These are phyloP conservation scores for Vicia sativa DNA, from an alignment of 306 rosid species.

Conservation along the genomic window DNA sequence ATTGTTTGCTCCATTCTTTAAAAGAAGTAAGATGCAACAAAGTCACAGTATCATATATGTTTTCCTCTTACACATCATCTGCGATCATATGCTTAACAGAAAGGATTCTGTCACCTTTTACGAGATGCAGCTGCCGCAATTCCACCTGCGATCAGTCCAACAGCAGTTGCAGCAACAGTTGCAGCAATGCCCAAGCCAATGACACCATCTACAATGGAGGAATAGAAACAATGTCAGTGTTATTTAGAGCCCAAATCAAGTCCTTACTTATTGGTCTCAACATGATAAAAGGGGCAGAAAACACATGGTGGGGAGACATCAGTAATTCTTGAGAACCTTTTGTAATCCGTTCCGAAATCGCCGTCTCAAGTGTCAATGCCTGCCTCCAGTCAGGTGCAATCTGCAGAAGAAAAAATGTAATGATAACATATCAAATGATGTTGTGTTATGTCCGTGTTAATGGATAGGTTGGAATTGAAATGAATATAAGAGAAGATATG, in stretches of 20 bases:
- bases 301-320: constrained; percentile 1
- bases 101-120: constrained; percentile 49
- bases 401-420: constrained; percentile 46
- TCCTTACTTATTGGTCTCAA: neutral
- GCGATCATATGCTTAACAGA: constrained; percentile 5
- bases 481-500: no score
- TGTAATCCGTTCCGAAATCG: constrained; percentile 65
- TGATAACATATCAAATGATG: constrained; percentile 4
- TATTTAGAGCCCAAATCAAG: constrained; percentile 29
- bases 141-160: constrained; percentile 83
- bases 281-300: constrained; percentile 4
- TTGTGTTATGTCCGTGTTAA: constrained; percentile 1
- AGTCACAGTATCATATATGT: constrained; percentile 28
- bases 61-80: constrained; percentile 33
- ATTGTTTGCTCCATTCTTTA: constrained; percentile 22
- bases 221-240: constrained; percentile 31
- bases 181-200: constrained; percentile 90
- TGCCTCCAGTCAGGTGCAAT: constrained; percentile 97
- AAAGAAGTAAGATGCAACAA: constrained; percentile 35
- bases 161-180: constrained; percentile 82
- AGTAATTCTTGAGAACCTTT: constrained; percentile 56
- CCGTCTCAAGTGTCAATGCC: constrained; percentile 69
- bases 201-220: constrained; percentile 71
- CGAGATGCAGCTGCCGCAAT: constrained; percentile 73
- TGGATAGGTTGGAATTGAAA: no score